A percentile compares a stretch with the other conserved stretches of the same genome.
Evolutionary conservation across 2,329 filamentous ascomycete genomes (phyloP).

Genomic region (Claviceps citrina): DNA sequence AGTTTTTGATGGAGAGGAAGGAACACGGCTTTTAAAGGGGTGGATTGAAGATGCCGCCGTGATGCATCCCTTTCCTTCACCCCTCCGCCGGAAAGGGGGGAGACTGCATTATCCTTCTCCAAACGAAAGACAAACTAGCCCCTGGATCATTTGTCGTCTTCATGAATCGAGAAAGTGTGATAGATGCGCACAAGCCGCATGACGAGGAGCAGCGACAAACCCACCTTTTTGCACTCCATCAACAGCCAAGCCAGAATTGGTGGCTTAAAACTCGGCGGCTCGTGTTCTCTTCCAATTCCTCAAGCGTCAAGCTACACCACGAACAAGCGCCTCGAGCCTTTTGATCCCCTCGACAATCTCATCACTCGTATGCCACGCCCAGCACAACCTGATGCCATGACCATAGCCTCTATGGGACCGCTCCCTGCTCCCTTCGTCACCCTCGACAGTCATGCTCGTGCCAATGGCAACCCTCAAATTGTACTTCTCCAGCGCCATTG

Average conservation of each 20-base stretch:
- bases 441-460: constrained; percentile 51
- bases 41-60: no score
- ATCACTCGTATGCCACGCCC: constrained; percentile 55
- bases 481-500: constrained; percentile 40
- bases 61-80: no score
- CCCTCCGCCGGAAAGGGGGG: no score
- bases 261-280: not conserved
- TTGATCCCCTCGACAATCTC: constrained; percentile 51
- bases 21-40: no score
- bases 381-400: constrained; percentile 49
- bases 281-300: not conserved
- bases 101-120: no score
- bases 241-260: no score
- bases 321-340: constrained; percentile 31
- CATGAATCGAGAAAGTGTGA: no score
- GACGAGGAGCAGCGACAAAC: not conserved
- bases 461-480: constrained; percentile 55
- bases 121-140: no score
- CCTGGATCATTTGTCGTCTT: no score
- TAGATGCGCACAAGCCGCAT: no score
- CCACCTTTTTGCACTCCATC: no score
- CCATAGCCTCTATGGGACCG: constrained; percentile 34
- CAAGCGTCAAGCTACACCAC: not conserved
- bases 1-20: no score
- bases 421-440: constrained; percentile 30